Percentiles rank a stretch among this genome's conserved stretches.
phyloP scores from a whole-genome alignment of 139 green algal genomes.

The Tetradesmus obliquus region DNA sequence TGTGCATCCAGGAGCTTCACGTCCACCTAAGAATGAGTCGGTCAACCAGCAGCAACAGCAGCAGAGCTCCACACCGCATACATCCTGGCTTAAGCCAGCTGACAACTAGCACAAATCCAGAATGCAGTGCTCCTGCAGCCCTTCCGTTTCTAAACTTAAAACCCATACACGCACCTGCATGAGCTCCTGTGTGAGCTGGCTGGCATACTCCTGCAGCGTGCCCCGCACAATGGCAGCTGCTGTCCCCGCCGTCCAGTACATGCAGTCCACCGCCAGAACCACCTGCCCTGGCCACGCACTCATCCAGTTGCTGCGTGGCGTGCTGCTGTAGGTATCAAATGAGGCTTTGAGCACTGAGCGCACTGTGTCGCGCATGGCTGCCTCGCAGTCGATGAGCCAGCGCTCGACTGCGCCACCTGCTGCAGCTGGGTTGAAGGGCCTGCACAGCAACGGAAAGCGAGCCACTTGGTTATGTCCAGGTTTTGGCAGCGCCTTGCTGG shows the following conservation, averaged over 20 bases:
- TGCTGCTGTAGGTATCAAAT: conserved; percentile 72
- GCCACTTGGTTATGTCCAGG: not conserved
- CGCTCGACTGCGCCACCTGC: conserved; percentile 73
- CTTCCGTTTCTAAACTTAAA: not conserved
- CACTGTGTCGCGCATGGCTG: conserved; percentile 74
- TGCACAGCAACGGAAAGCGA: conserved; percentile 14
- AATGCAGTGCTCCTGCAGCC: no score
- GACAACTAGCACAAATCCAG: not conserved
- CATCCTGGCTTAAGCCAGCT: not conserved
- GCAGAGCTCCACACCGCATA: no score
- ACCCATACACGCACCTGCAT: conserved; percentile 61
- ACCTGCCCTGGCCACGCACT: conserved; percentile 72
- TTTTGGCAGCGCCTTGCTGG: not conserved
- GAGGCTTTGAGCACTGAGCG: conserved; percentile 54
- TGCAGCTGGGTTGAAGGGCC: conserved; percentile 74
- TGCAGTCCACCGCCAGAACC: conserved; percentile 61
- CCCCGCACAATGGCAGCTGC: conserved; percentile 63
- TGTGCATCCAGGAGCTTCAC: not conserved
- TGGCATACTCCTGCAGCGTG: conserved; percentile 66
- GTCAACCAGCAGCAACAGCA: no score
- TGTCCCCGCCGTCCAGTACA: conserved; percentile 84
- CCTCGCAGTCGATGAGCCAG: conserved; percentile 86
- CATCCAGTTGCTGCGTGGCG: conserved; percentile 68
- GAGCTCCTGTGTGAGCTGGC: conserved; percentile 75
- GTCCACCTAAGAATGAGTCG: no score